phyloP scores from a whole-genome alignment of 495 filamentous ascomycete genomes.

The Penicillium riverlandense region DNA sequence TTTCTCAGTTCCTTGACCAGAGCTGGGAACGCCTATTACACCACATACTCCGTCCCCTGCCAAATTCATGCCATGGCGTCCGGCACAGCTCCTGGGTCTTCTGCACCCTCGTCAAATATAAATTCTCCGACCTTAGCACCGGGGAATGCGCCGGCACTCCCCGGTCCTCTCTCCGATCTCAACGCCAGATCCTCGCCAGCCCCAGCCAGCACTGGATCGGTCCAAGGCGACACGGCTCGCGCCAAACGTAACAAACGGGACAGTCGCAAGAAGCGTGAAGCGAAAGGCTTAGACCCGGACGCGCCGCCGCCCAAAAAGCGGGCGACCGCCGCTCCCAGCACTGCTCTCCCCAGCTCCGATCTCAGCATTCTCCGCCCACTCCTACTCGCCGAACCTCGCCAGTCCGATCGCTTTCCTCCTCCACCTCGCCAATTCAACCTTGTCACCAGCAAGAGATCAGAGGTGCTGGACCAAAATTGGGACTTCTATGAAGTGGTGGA shows the following conservation, averaged over 20 bases:
- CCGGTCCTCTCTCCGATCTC: slow-evolving; percentile 22
- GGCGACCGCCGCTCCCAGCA: slow-evolving; percentile 21
- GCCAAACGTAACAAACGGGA: slow-evolving; percentile 41
- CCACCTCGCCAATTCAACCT: slow-evolving; percentile 36
- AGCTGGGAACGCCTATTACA: not conserved
- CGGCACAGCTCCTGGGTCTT: slow-evolving; percentile 27
- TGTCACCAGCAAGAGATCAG: slow-evolving; percentile 27
- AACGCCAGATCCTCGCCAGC: slow-evolving; percentile 34
- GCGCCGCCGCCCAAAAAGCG: slow-evolving; percentile 32
- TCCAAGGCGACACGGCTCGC: slow-evolving; percentile 28
- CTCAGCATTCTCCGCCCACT: slow-evolving; percentile 25
- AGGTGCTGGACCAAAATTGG: slow-evolving; percentile 29
- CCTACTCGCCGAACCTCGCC: slow-evolving; percentile 28
- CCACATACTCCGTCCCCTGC: too few species aligned
- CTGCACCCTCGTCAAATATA: slow-evolving; percentile 37
- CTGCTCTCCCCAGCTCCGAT: slow-evolving; percentile 22
- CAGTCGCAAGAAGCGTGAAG: slow-evolving; percentile 67
- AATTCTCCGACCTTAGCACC: slow-evolving; percentile 35
- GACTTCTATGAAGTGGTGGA: slow-evolving; percentile 40
- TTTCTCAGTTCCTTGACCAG: slow-evolving; percentile 10
- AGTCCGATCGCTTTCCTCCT: slow-evolving; percentile 32
- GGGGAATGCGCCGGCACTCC: slow-evolving; percentile 18
- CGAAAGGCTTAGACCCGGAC: slow-evolving; percentile 47
- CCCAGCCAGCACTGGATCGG: slow-evolving; percentile 23
- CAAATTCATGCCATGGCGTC: slow-evolving; percentile 25